Base-by-base conservation (phyloP, 2,329 filamentous ascomycete species). In the Paraconiothyrium sp. region DNA sequence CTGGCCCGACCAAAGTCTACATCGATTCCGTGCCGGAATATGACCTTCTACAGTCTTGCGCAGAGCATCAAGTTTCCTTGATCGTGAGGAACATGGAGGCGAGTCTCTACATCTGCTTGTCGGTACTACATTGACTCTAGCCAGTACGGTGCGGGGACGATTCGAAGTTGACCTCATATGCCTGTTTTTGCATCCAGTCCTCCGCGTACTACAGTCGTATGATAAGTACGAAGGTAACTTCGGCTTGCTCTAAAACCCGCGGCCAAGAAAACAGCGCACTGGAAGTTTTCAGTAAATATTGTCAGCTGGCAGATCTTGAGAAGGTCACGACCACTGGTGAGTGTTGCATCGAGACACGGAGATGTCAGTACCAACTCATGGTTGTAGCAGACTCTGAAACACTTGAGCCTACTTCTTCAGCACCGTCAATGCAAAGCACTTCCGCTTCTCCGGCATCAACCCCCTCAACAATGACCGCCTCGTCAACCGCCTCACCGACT, bases 11-110 rank as follows among this genome's bases (percentile, higher is more conserved):
- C 14, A 61, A 47, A 13, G 56, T 67, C 13, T 69, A 63, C 63
- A 65, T 68, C 59, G 59, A 67, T 46, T 37, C 59, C 14, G 54
- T 70, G 7, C 60, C 64, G 1, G 61, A 63, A 24, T 70, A 70
- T 52, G 13, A 39, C 5, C n/a, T 59, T 5, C 60, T 70, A 3
- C 35, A 52, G n/a, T 37, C 49, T 46, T 70, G 68, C 30, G 68
- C 68, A 20, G 68, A 68, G 39, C 10, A 14, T 8, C 30, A 67
- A 48, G 44, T 68, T 32, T 67, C 66, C 4, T 58, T 60, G 5
- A 62, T 68, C 24, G 68, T 70, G 10, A 63, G 68, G 14, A 54
- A 62, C 46, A 70, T 70, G 68, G 49, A 8, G 34, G 49, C 22
- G 24, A 51, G 32, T 51, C 32, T 9, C 37, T 13, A 30, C 11